phyloP scores from a whole-genome alignment of 2,329 filamentous ascomycete species.

The Xylaria sp. region DNA sequence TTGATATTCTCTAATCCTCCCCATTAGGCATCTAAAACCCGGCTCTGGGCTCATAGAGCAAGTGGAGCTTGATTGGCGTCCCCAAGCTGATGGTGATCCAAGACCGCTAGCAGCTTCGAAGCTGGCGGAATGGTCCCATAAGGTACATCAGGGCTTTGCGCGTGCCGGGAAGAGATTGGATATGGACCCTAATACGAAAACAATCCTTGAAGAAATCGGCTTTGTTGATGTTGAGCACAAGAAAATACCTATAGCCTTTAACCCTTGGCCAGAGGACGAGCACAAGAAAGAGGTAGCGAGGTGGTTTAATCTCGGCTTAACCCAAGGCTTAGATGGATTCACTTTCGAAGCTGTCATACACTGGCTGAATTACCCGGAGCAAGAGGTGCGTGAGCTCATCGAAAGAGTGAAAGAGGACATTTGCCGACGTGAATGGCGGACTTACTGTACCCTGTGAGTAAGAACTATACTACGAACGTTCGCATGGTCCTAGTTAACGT shows the following conservation, averaged over 20 bases:
- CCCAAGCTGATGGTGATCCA: slow-evolving; percentile 73
- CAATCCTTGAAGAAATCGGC: slow-evolving; percentile 74
- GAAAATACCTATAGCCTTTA: slow-evolving; percentile 76
- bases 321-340: slow-evolving; percentile 77
- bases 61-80: slow-evolving; percentile 86
- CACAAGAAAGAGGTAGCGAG: slow-evolving; percentile 75
- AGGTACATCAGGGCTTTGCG: slow-evolving; percentile 75
- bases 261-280: slow-evolving; percentile 75
- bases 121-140: slow-evolving; percentile 75
- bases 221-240: slow-evolving; percentile 83
- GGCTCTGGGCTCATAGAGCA: slow-evolving; percentile 83
- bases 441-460: slow-evolving; percentile 82
- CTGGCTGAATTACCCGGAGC: slow-evolving; percentile 65
- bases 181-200: slow-evolving; percentile 63
- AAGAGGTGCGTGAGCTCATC: slow-evolving; percentile 72
- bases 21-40: slow-evolving; percentile 77
- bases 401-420: slow-evolving; percentile 74
- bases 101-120: slow-evolving; percentile 57
- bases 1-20: slow-evolving; percentile 23
- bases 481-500: slow-evolving; percentile 34
- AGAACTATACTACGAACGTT: slow-evolving; percentile 26
- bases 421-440: slow-evolving; percentile 73
- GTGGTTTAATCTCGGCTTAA: slow-evolving; percentile 86
- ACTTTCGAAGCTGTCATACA: slow-evolving; percentile 78
- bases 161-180: slow-evolving; percentile 73